Evolutionary conservation across 129 eudicot genomes (phyloP), one percentile per base, ranked within the genome.

Genomic region (Centella asiatica): DNA sequence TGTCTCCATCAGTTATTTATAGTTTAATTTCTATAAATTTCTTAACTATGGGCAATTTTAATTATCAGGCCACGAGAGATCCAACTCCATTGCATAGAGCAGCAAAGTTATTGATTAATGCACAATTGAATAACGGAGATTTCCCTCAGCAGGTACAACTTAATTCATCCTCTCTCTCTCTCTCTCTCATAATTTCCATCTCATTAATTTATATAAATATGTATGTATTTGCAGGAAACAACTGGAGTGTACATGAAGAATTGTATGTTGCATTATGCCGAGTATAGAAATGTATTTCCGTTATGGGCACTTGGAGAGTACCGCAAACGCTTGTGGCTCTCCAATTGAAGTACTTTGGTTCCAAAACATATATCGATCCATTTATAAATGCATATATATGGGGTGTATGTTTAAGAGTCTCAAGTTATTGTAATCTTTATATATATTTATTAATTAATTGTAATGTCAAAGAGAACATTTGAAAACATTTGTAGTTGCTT

Each of bases 191-290:
- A 0, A 2, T 24, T 31, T 66, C 5, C 37, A 17, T 9, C 10
- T 37, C 5, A 3, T 22, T 24, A 7, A 13, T 18, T 66, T 13
- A 6, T 39, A 50, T 4, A 28, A 19, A 6, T 3, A 9, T 5
- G 26, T 26, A 34, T 13, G 26, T 22, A 14, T 10, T 15, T 22
- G 11, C 68, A 63, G 57, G 68, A 63, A 63, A 63, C 47, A 20
- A 63, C 57, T 29, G 68, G 68, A 63, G 68, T 46, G 28, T 46
- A 27, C 68, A 63, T 63, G 68, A 63, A 63, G 68, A 63, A 63
- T 32, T 63, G 68, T 31, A 46, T 46, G 68, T 57, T 46, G 10
- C 68, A 63, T 33, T 63, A 63, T 20, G 44, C 68, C 28, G 68
- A 63, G 36, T 63, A 63, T 2, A 63, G 68, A n/a, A 63, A 63